A percentile compares a stretch with the other conserved stretches of the same genome.
Evolutionary conservation across 768 basidiomycete genomes (phyloP).

Genomic region (Psilocybe subaeruginosa): DNA sequence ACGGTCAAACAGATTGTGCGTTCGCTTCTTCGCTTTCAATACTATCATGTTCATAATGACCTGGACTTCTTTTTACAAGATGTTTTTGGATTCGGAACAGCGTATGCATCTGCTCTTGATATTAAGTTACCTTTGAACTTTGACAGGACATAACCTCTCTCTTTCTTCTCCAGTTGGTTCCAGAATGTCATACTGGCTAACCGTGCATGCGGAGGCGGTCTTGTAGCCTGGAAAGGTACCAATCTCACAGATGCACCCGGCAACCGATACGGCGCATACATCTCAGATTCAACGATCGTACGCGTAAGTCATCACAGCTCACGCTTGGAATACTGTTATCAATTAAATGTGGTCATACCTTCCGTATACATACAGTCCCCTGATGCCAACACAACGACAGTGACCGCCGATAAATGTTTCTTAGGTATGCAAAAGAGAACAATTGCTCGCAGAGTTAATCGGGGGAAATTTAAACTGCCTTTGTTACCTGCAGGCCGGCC

Average conservation of each 20-base stretch:
- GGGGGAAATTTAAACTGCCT: background rate
- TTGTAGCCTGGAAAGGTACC: slow-evolving; percentile 67
- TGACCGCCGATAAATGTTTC: slow-evolving; percentile 48
- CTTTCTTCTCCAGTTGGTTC: slow-evolving; percentile 49
- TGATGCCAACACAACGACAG: slow-evolving; percentile 54
- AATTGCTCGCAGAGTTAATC: background rate
- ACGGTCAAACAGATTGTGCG: slow-evolving; percentile 67
- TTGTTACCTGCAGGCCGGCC: slow-evolving; percentile 42
- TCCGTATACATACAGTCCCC: slow-evolving; percentile 44
- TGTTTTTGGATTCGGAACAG: slow-evolving; percentile 63
- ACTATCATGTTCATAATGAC: background rate
- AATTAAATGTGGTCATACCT: background rate
- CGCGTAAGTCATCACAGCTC: slow-evolving; percentile 38
- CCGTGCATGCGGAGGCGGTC: slow-evolving; percentile 65
- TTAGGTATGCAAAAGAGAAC: slow-evolving; percentile 38
- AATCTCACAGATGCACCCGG: slow-evolving; percentile 52
- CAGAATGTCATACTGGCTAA: slow-evolving; percentile 61
- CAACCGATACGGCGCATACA: slow-evolving; percentile 59
- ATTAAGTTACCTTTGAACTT: background rate
- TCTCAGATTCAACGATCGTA: slow-evolving; percentile 56
- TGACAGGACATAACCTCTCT: background rate
- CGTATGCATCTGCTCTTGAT: slow-evolving; percentile 34
- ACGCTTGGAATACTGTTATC: too few species aligned
- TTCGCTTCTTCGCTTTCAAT: background rate
- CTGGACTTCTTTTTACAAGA: slow-evolving; percentile 33